These are phyloP conservation scores for Piper betle DNA, from an alignment of 164 flowering plant species.

Conservation along the genomic window DNA sequence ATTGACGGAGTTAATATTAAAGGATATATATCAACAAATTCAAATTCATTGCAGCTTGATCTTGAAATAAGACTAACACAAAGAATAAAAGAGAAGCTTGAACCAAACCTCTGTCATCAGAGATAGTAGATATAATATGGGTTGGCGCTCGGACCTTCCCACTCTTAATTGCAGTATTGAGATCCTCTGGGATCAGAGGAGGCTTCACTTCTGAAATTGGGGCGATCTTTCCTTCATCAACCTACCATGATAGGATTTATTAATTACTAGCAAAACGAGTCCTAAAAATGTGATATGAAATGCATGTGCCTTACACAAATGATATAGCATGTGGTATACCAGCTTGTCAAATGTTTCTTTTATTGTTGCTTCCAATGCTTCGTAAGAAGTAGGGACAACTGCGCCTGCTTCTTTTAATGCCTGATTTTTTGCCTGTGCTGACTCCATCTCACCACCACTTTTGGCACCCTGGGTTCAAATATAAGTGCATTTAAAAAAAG, in stretches of 20 bases:
- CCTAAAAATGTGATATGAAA: no score
- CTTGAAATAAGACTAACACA: not conserved
- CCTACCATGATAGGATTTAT: slow-evolving; percentile 19
- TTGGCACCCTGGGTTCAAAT: slow-evolving; percentile 65
- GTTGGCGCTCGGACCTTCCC: slow-evolving; percentile 99
- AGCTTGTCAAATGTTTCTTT: slow-evolving; percentile 87
- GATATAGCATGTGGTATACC: slow-evolving; percentile 25
- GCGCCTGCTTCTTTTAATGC: slow-evolving; percentile 94
- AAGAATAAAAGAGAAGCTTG: not conserved
- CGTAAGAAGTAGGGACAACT: slow-evolving; percentile 89
- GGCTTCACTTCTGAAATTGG: slow-evolving; percentile 78
- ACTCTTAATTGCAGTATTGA: slow-evolving; percentile 77
- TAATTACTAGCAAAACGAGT: no score
- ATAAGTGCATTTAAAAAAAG: not conserved
- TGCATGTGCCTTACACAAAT: not conserved
- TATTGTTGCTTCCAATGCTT: slow-evolving; percentile 75
- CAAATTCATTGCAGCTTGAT: not conserved
- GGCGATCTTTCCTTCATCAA: slow-evolving; percentile 62
- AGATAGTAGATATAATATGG: slow-evolving; percentile 93
- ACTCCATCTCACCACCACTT: slow-evolving; percentile 98
- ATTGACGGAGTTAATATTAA: no score
- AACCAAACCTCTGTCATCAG: slow-evolving; percentile 86
- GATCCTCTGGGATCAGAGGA: slow-evolving; percentile 99
- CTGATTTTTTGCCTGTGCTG: slow-evolving; percentile 97
- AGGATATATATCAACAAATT: no score